Evolutionary conservation across 129 eudicot species (phyloP), one percentile per base, ranked within the genome.

Genomic region (Heracleum sosnowskyi): DNA sequence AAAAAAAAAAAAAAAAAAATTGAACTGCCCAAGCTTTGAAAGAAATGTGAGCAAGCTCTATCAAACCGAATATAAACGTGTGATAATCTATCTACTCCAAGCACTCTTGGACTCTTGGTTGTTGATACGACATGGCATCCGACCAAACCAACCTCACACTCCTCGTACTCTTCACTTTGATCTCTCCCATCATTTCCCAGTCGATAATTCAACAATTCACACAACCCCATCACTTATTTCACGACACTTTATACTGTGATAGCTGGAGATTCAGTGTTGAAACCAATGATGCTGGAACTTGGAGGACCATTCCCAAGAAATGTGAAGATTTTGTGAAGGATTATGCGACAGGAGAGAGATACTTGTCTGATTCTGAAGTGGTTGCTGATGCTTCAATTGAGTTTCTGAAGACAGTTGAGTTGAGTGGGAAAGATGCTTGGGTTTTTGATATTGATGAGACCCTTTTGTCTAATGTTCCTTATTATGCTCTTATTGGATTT

Each of bases 401-500:
- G 82, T 88, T 57, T 76, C 89, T 90, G 63, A 91, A 81, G 81
- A 71, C 82, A 39, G 88, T 86, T 63, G 69, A 76, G 24, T 10
- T 89, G 22, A 31, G 79, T 60, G 88, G 83, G 11, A 89, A 81
- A 69, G 93, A 91, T 28, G 97, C 87, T 69, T 91, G 98, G 98
- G 80, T 93, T 36, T 93, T 93, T 62, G 98, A 91, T 82, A 86
- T 93, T 46, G 98, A 93, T 28, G 98, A 93, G 83, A 93, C 98
- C 16, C 75, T 93, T 87, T 86, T 93, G 13, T 86, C 97, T 22
- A 88, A 87, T 84, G 28, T 91, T 68, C 98, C 97, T 2, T 89
- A 84, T 77, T 93, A 87, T 29, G 83, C 49, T 33, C 29, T 4
- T 39, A 85, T 83, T 37, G 95, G 89, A 35, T 93, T 68, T 68